Base-by-base conservation (phyloP, 768 basidiomycete genomes). In the Cystobasidium ongulense region DNA sequence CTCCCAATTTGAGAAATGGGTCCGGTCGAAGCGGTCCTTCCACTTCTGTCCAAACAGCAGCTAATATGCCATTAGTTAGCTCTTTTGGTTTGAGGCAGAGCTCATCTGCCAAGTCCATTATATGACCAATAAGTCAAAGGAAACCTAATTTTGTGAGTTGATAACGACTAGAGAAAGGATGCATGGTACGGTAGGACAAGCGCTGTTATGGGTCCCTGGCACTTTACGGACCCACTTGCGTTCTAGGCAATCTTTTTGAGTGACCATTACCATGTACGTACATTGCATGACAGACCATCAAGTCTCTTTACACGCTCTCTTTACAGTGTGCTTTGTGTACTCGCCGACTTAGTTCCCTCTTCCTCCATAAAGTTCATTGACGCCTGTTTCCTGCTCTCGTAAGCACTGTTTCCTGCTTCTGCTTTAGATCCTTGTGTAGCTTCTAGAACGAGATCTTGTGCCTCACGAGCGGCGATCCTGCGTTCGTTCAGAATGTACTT, bases 401-500 rank as follows among this genome's bases (percentile, higher is more conserved):
- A 29, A 27, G 8, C 36, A 7, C 10, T 33, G n/a, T 11, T 13
- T 18, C 3, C 31, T 41, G 63, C 35, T 41, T 52, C 63, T 33
- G 17, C 63, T 31, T 8, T 27, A 23, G 41, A 27, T 23, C 23
- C 17, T 36, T 10, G 3, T 2, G 33, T 29, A 59, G 50, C 36
- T 10, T 57, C 25, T 35, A 4, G 4, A 17, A 64, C 36, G 10
- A 39, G 36, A 52, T 61, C 33, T 27, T 71, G 68, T n/a, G 91
- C 91, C 13, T 88, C 86, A 75, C 90, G 86, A 75, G 92, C 90
- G 10, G 91, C 91, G 27, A 91, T 80, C 54, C 93, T 85, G 39
- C 96, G 88, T 80, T 98, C 94, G 79, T 92, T 92, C 62, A 97
- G 84, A 25, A 97, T 88, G 73, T 86, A 87, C 81, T 98, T 98